phyloP scores from a whole-genome alignment of 2,329 filamentous ascomycete genomes.

The Onygenales sp. region DNA sequence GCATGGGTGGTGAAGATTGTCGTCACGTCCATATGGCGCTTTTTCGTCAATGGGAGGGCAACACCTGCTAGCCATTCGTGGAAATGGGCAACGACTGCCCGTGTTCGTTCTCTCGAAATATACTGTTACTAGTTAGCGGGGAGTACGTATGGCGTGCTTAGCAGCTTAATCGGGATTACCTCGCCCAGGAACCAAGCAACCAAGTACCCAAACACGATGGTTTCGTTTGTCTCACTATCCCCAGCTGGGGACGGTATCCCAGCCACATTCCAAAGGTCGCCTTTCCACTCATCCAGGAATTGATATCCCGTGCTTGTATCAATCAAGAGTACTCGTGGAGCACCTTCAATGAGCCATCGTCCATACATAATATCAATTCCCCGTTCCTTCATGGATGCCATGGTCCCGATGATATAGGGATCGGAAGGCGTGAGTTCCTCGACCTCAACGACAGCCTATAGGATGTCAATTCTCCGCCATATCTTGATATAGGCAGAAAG shows the following conservation, averaged over 20 bases:
- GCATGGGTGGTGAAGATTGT: slow-evolving; percentile 99
- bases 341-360: slow-evolving; percentile 94
- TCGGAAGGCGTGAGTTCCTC: slow-evolving; percentile 82
- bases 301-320: slow-evolving; percentile 89
- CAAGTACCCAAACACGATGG: slow-evolving; percentile 93
- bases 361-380: slow-evolving; percentile 85
- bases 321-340: slow-evolving; percentile 84
- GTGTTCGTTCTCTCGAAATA: slow-evolving; percentile 82
- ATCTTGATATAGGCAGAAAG: neutral
- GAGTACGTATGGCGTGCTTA: neutral
- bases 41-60: slow-evolving; percentile 82
- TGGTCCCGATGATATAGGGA: slow-evolving; percentile 69
- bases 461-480: neutral
- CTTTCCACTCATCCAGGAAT: slow-evolving; percentile 93
- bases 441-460: slow-evolving; percentile 89
- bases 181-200: slow-evolving; percentile 98
- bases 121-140: slow-evolving; percentile 50
- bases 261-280: slow-evolving; percentile 84
- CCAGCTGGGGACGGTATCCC: slow-evolving; percentile 87
- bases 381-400: slow-evolving; percentile 84
- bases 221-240: slow-evolving; percentile 93
- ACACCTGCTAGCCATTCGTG: slow-evolving; percentile 98
- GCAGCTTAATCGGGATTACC: slow-evolving; percentile 44
- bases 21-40: slow-evolving; percentile 87
- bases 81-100: slow-evolving; percentile 93